phyloP scores from a whole-genome alignment of 164 flowering plant genomes.

The Warburgia ugandensis region DNA sequence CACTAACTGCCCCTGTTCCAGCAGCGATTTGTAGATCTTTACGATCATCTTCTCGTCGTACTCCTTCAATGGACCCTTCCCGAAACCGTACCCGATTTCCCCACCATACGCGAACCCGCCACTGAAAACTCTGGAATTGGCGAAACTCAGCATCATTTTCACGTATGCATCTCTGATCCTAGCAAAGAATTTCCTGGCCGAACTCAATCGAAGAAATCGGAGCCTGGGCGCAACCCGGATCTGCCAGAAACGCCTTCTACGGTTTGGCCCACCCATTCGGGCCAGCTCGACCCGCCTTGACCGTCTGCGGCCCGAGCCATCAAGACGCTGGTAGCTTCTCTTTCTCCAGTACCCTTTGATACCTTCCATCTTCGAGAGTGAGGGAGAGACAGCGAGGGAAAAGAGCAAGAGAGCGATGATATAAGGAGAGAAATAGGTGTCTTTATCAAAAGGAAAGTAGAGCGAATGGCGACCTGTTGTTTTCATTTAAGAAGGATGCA shows the following conservation, averaged over 20 bases:
- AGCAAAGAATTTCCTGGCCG: slow-evolving; percentile 40
- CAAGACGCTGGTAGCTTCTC: too few species aligned
- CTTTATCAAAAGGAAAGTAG: too few species aligned
- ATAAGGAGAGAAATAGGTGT: too few species aligned
- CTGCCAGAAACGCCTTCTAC: slow-evolving; percentile 39
- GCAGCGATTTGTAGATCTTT: slow-evolving; percentile 61
- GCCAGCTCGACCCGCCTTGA: neutral
- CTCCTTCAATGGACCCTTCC: slow-evolving; percentile 39
- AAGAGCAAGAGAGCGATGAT: too few species aligned
- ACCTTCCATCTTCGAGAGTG: too few species aligned
- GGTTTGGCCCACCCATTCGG: neutral
- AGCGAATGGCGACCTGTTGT: too few species aligned
- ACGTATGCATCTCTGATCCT: slow-evolving; percentile 74
- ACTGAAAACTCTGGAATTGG: slow-evolving; percentile 30
- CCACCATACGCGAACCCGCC: slow-evolving; percentile 10
- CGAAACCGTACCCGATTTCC: slow-evolving; percentile 6
- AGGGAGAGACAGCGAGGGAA: too few species aligned
- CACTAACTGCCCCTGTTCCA: slow-evolving; percentile 35
- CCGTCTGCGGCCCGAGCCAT: neutral
- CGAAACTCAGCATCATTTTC: slow-evolving; percentile 59
- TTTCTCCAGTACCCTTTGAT: too few species aligned
- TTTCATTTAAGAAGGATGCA: too few species aligned
- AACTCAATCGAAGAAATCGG: slow-evolving; percentile 13
- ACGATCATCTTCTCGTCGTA: slow-evolving; percentile 67
- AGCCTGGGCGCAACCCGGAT: slow-evolving; percentile 43